Conservation (phyloP, 108 stramenopile genomes). For the Skeletonema menzelii region DNA sequence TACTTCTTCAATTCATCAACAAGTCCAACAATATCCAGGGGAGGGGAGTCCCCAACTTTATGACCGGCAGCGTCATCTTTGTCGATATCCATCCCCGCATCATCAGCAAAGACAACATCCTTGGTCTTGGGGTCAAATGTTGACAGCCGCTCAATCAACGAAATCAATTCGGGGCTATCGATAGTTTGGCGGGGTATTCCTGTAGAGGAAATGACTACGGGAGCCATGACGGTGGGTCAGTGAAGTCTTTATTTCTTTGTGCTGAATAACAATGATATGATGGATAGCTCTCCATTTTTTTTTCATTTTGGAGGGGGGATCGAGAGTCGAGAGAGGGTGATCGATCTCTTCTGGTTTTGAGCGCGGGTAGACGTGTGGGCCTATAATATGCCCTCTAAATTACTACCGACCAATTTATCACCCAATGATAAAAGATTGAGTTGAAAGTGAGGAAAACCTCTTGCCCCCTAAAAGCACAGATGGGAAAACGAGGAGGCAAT, state of each 20-base stretch:
- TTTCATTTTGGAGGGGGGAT: too few species aligned
- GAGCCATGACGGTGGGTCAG: conserved; percentile 57
- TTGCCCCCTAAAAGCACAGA: too few species aligned
- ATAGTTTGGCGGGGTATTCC: conserved; percentile 72
- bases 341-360: too few species aligned
- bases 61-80: neutral
- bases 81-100: neutral
- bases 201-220: conserved; percentile 50
- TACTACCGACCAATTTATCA: too few species aligned
- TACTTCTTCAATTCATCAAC: conserved; percentile 53
- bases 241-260: neutral
- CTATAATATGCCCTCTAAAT: too few species aligned
- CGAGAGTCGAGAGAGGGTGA: too few species aligned
- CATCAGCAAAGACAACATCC: conserved; percentile 1
- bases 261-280: neutral
- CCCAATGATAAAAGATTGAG: too few species aligned
- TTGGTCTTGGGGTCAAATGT: conserved; percentile 12
- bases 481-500: too few species aligned
- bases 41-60: conserved; percentile 4
- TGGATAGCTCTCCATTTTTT: too few species aligned
- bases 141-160: conserved; percentile 45
- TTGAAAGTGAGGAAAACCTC: too few species aligned
- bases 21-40: conserved; percentile 57
- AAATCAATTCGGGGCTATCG: conserved; percentile 56
- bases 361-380: too few species aligned